Evolutionary conservation across 2,329 filamentous ascomycete genomes (phyloP), one percentile per base, ranked within the genome.

Genomic region (Sarocladium strictum): DNA sequence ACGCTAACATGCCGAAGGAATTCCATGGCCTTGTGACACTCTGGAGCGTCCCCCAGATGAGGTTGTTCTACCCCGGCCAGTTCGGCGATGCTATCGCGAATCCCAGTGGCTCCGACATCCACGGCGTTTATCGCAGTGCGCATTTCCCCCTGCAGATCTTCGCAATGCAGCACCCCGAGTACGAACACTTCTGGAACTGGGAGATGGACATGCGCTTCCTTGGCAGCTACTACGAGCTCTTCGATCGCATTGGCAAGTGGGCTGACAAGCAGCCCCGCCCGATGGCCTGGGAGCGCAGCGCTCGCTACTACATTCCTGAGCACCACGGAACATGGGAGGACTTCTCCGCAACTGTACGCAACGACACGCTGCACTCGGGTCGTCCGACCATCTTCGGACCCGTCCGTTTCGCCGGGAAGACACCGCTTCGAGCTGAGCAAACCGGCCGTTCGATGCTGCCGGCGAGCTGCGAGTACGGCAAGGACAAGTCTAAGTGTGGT

Each of bases 31-130:
- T 96, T 67, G 88, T 86, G 43, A 90, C 87, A 0, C 74, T 95
- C 5, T 96, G 90, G 90, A 91, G 89, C 2, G 89, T 94, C 67
- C 78, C 83, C 53, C 89, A 93, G 69, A 93, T 96, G 88, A 78
- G 79, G 55, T 77, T 92, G 55, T 84, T 90, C 67, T 96, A 95
- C 64, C 69, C 79, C 57, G 81, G 81, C 2, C 80, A 83, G 38
- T 86, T 91, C n/a, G 85, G 87, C 61, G 82, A 85, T 43, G 81
- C 85, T 1, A 83, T 85, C 62, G 74, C 78, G 54, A 81, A 82
- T 63, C 79, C 78, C 6, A 76, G 75, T 55, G 70, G 79, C 59
- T 76, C 73, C 14, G 78, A 82, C 53, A 76, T 89, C 26, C 85
- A 87, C 50, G 84, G 87, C 2, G 85, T 89, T 51, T 88, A 88